Percentiles rank a stretch among this genome's conserved stretches.
Evolutionary conservation across 192 early-diverging fungal species (phyloP).

Genomic region (Mycoemilia scoparia): DNA sequence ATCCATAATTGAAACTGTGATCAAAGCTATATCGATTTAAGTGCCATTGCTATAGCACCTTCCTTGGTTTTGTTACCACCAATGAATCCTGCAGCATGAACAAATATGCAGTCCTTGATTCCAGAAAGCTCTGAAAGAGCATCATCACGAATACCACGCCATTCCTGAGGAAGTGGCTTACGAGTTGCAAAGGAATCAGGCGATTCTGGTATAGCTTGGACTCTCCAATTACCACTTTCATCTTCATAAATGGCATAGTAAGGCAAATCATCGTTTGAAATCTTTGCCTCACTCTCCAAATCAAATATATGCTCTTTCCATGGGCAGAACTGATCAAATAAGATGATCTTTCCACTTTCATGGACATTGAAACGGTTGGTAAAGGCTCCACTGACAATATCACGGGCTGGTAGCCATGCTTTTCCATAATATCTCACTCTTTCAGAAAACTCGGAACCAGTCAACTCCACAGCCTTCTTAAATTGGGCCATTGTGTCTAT

Average conservation of each 20-base stretch:
- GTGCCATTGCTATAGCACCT: slow-evolving; percentile 54
- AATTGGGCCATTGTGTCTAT: slow-evolving; percentile 55
- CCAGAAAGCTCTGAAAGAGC: slow-evolving; percentile 58
- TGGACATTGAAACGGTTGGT: slow-evolving; percentile 37
- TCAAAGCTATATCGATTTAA: slow-evolving; percentile 34
- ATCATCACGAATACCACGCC: slow-evolving; percentile 68
- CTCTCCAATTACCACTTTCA: slow-evolving; percentile 45
- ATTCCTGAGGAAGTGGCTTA: slow-evolving; percentile 59
- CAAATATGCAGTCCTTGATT: slow-evolving; percentile 67
- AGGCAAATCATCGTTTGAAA: too few species aligned
- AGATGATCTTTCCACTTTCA: slow-evolving; percentile 55
- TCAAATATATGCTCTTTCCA: slow-evolving; percentile 84
- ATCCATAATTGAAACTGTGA: too few species aligned
- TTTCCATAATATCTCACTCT: slow-evolving; percentile 49
- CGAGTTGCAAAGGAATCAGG: slow-evolving; percentile 46
- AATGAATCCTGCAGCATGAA: slow-evolving; percentile 76
- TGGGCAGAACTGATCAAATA: slow-evolving; percentile 70
- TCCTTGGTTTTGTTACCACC: slow-evolving; percentile 65
- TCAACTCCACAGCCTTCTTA: slow-evolving; percentile 45
- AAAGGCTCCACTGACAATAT: slow-evolving; percentile 62
- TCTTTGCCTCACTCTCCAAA: slow-evolving; percentile 40
- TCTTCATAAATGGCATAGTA: slow-evolving; percentile 69
- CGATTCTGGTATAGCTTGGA: slow-evolving; percentile 48
- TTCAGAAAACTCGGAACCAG: slow-evolving; percentile 57
- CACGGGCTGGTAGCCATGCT: slow-evolving; percentile 77